Conservation (phyloP, 2,329 filamentous ascomycete species). For the Aspergillus texensis region DNA sequence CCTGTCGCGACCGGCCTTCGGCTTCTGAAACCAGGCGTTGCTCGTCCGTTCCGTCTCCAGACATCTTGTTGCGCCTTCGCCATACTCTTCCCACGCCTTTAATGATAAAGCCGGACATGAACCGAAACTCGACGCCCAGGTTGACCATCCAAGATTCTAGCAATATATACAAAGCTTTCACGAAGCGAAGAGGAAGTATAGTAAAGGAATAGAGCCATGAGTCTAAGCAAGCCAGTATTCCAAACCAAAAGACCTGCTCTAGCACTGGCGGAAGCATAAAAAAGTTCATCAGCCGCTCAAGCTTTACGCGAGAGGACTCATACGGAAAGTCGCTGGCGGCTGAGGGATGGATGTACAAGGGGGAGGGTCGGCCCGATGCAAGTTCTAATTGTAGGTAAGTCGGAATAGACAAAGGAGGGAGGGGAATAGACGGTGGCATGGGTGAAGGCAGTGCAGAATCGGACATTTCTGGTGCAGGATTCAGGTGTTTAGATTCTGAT, state of each 20-base stretch:
- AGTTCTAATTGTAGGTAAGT: constrained; percentile 69
- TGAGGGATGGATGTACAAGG: constrained; percentile 65
- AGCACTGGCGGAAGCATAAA: constrained; percentile 78
- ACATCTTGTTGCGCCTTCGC: constrained; percentile 53
- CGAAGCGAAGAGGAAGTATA: constrained; percentile 85
- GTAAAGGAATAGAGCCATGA: constrained; percentile 97
- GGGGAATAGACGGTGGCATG: constrained; percentile 57
- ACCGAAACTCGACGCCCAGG: constrained; percentile 69
- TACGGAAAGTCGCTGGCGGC: constrained; percentile 69
- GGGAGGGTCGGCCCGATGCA: constrained; percentile 62
- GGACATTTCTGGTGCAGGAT: constrained; percentile 27
- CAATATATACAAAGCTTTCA: constrained; percentile 77
- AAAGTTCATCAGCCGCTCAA: constrained; percentile 89
- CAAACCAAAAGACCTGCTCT: constrained; percentile 84
- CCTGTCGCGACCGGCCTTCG: constrained; percentile 23
- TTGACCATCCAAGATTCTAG: constrained; percentile 76
- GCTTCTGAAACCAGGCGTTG: constrained; percentile 22
- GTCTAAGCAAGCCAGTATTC: constrained; percentile 86
- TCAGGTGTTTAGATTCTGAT: constrained; percentile 36
- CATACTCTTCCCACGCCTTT: constrained; percentile 78
- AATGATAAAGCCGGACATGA: constrained; percentile 76
- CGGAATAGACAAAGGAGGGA: constrained; percentile 65
- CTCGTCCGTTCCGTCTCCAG: constrained; percentile 19
- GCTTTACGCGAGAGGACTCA: constrained; percentile 88
- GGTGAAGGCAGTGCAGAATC: constrained; percentile 46